These are phyloP conservation scores for Phylloporus rhodoxanthus DNA, from an alignment of 768 basidiomycete genomes.

Conservation along the genomic window DNA sequence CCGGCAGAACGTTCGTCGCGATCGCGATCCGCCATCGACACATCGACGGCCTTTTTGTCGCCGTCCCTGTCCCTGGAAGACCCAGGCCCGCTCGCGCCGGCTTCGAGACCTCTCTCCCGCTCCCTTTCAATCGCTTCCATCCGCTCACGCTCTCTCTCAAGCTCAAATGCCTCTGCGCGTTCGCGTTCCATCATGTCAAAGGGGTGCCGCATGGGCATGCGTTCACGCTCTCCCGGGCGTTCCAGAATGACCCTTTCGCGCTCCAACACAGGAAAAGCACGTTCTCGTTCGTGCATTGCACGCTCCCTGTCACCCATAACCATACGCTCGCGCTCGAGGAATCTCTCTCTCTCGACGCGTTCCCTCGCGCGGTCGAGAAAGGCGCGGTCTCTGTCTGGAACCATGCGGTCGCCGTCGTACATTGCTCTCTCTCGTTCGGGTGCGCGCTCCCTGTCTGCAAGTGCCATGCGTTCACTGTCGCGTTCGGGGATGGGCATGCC, in stretches of 20 bases:
- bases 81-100: constrained; percentile 1
- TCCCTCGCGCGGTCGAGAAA: constrained; percentile 23
- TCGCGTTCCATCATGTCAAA: constrained; percentile 24
- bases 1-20: constrained; percentile 20
- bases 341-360: constrained; percentile 20
- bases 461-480: constrained; percentile 16
- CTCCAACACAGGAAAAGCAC: constrained; percentile 10
- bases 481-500: constrained; percentile 17
- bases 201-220: constrained; percentile 15
- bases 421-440: constrained; percentile 19
- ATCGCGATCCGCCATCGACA: constrained; percentile 15
- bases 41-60: constrained; percentile 18
- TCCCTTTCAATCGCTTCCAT: constrained; percentile 27
- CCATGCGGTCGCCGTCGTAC: constrained; percentile 22
- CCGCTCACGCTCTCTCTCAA: constrained; percentile 31
- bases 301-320: constrained; percentile 22
- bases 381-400: constrained; percentile 19
- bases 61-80: constrained; percentile 20
- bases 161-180: constrained; percentile 27
- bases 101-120: constrained; percentile 25
- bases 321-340: constrained; percentile 22
- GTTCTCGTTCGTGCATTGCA: constrained; percentile 22
- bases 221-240: constrained; percentile 24
- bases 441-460: constrained; percentile 21
- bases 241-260: constrained; percentile 21